Base-by-base conservation (phyloP, 495 filamentous ascomycete species). In the Aspergillus ostianus region DNA sequence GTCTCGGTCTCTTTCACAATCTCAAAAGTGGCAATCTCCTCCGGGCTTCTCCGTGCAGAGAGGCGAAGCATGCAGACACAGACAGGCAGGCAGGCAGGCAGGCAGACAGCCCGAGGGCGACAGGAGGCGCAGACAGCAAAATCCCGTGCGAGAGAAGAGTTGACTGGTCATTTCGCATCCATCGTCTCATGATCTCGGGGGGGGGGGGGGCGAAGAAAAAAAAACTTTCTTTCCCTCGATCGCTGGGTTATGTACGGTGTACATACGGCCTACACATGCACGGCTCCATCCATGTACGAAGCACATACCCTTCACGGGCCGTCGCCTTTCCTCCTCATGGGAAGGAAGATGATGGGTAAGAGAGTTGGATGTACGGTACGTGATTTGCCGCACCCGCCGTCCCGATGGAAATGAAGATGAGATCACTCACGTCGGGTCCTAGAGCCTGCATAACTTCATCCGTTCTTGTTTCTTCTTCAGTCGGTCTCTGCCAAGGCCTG, bases 281-380 rank as follows among this genome's bases (percentile, higher is more conserved):
- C n/a, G 6, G 32, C 19, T n/a, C 19, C 15, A 17, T 17, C 27
- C 21, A 29, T 59, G 57, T 53, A 53, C 44, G 49, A 19, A 29
- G 48, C 48, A 51, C 56, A 58, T 58, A 58, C 47, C 56, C 48
- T 58, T 49, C 48, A 44, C 47, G 47, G 56, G 47, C 56, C 47
- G 47, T 48, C 51, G 55, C 19, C 18, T 1, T 21, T 18, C 18
- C 30, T 30, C 26, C 19, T 45, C 52, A 54, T 44, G 52, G 41
- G 41, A 19, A 47, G 21, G 44, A 48, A 26, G 23, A 26, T 26
- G 23, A 13, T 21, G 8, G 41, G 19, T 17, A 7, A 6, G 20
- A 30, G 3, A 26, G 8, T 26, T 26, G 45, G 17, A 45, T 55
- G 6, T 7, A 32, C 6, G 30, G 13, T 17, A 15, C 36, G 8